A percentile compares a stretch with the other conserved stretches of the same genome.
Evolutionary conservation across 164 flowering plant species (phyloP).

Genomic region (Platanus orientalis): DNA sequence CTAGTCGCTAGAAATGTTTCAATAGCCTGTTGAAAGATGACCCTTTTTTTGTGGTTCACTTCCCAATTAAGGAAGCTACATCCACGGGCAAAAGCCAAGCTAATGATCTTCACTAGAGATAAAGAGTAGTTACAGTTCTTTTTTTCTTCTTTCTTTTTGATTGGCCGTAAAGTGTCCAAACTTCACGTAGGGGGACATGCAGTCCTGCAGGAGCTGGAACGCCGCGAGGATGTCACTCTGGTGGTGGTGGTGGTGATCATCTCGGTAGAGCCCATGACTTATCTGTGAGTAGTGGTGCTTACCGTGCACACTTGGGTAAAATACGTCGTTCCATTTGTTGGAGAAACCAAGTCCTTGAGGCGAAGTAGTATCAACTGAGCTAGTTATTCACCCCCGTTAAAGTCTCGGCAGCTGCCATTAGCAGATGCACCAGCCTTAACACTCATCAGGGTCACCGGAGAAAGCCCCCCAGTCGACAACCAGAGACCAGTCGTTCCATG

Average conservation of each 20-base stretch:
- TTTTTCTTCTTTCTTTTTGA: no score
- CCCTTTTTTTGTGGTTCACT: no score
- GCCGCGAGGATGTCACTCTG: constrained; percentile 57
- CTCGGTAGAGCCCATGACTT: constrained; percentile 14
- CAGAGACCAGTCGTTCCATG: constrained; percentile 54
- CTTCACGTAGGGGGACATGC: constrained; percentile 78
- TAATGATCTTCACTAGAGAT: no score
- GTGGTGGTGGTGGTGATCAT: constrained; percentile 21
- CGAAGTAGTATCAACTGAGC: constrained; percentile 89
- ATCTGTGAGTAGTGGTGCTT: no score
- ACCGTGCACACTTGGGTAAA: constrained; percentile 49
- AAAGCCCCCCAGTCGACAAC: constrained; percentile 50
- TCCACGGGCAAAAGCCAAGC: no score
- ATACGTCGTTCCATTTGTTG: constrained; percentile 50
- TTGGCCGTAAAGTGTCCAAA: constrained; percentile 87
- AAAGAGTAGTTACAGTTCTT: no score
- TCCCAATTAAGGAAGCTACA: no score
- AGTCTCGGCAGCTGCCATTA: constrained; percentile 87
- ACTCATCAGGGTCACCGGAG: constrained; percentile 36
- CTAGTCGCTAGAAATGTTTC: no score
- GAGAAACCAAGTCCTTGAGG: constrained; percentile 83
- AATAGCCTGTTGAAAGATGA: no score
- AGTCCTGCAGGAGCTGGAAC: constrained; percentile 68
- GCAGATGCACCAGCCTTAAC: constrained; percentile 58
- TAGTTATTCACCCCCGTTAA: constrained; percentile 48